phyloP scores from a whole-genome alignment of 2,329 filamentous ascomycete genomes.

The Phoma herbarum region DNA sequence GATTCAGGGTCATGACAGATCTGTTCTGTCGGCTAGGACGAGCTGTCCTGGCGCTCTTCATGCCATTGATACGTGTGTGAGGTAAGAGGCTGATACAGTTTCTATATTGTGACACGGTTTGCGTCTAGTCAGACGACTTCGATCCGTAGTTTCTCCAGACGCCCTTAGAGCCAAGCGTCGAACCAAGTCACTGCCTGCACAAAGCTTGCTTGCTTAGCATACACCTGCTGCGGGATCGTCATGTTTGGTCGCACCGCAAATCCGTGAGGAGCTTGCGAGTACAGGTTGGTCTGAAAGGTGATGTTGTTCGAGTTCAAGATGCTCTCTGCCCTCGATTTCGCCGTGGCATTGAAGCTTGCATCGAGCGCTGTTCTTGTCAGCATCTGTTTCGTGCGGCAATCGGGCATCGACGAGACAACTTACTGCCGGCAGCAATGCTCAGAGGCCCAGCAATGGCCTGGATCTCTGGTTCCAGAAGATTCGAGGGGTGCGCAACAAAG shows the following conservation, averaged over 20 bases:
- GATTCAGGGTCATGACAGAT: not conserved
- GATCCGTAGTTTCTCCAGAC: not conserved
- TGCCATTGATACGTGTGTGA: not conserved
- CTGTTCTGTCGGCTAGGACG: not conserved
- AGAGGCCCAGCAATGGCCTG: conserved; percentile 70
- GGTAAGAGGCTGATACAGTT: not conserved
- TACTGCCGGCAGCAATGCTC: conserved; percentile 68
- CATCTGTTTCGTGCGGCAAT: conserved; percentile 7
- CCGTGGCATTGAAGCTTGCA: conserved; percentile 30
- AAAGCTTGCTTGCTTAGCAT: conserved; percentile 49
- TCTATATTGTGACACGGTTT: too few relatives aligned
- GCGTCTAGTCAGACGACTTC: too few relatives aligned
- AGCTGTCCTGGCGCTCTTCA: not conserved
- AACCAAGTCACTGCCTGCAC: conserved; percentile 51
- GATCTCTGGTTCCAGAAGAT: conserved; percentile 72
- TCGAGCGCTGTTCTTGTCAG: conserved; percentile 33
- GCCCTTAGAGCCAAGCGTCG: conserved; percentile 40
- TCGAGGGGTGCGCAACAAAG: conserved; percentile 75
- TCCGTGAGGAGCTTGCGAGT: conserved; percentile 46
- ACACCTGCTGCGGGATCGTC: conserved; percentile 41
- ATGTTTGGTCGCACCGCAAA: conserved; percentile 48
- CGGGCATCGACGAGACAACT: conserved; percentile 22
- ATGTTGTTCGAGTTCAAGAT: conserved; percentile 41
- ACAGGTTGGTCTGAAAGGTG: conserved; percentile 46
- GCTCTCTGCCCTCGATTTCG: conserved; percentile 31